phyloP scores from a whole-genome alignment of 2,329 filamentous ascomycete genomes.

The Alternaria sp. region DNA sequence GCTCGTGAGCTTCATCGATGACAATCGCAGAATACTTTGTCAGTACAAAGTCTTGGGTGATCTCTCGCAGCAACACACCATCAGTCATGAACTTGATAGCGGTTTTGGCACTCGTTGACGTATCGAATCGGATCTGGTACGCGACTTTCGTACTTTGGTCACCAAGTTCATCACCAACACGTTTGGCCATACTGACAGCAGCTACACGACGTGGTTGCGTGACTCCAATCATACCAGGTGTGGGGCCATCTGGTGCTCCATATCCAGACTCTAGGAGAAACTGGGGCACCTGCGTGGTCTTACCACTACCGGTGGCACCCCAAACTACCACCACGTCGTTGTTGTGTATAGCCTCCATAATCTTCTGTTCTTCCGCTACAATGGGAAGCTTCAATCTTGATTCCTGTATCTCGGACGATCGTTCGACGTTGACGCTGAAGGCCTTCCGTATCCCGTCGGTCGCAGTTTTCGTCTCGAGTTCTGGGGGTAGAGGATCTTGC shows the following conservation, averaged over 20 bases:
- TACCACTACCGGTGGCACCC: conserved; percentile 94
- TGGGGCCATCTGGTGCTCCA: conserved; percentile 78
- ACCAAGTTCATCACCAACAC: conserved; percentile 86
- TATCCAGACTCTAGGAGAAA: conserved; percentile 96
- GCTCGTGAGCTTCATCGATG: conserved; percentile 96
- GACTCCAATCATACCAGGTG: conserved; percentile 90
- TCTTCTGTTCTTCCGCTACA: conserved; percentile 92
- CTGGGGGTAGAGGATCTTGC: conserved; percentile 73
- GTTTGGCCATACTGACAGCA: conserved; percentile 94
- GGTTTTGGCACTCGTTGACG: conserved; percentile 79
- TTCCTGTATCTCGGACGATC: conserved; percentile 78
- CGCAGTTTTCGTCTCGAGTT: conserved; percentile 67
- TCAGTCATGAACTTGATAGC: conserved; percentile 99
- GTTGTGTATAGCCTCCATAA: conserved; percentile 97
- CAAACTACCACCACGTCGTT: conserved; percentile 90
- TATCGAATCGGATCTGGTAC: conserved; percentile 94
- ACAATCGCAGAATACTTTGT: conserved; percentile 92
- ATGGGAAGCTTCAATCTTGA: conserved; percentile 84
- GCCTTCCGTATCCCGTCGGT: conserved; percentile 72
- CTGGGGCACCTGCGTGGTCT: conserved; percentile 96
- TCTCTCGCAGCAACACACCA: conserved; percentile 90
- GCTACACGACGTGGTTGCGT: conserved; percentile 96
- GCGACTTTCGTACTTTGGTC: conserved; percentile 79
- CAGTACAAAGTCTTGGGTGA: conserved; percentile 86
- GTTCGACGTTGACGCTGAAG: conserved; percentile 75